These are phyloP conservation scores for Gaeumannomyces tritici DNA, from an alignment of 2,329 filamentous ascomycete genomes.

Conservation along the genomic window DNA sequence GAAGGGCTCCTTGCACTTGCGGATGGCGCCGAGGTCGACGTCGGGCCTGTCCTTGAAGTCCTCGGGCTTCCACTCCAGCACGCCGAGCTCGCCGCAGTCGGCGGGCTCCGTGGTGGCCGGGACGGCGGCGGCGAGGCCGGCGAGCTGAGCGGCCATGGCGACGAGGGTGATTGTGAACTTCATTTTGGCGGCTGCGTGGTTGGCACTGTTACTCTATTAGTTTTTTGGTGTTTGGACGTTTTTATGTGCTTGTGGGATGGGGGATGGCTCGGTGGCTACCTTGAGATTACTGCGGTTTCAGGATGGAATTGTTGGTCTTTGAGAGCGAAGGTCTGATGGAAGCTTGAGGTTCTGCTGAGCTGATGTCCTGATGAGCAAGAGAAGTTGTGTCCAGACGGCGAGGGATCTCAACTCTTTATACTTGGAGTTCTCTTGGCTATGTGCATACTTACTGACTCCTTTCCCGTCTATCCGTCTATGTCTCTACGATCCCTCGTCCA, in stretches of 20 bases:
- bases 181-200: not conserved
- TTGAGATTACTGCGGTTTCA: not conserved
- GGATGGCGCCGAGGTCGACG: not conserved
- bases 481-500: not conserved
- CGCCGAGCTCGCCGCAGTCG: not conserved
- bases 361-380: not conserved
- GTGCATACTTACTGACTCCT: not conserved
- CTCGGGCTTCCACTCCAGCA: not conserved
- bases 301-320: not conserved
- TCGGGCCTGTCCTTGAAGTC: not conserved
- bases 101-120: too few relatives aligned
- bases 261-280: not conserved
- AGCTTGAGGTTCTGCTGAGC: not conserved
- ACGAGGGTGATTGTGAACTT: not conserved
- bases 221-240: too few relatives aligned
- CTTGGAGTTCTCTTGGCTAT: not conserved
- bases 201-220: too few relatives aligned
- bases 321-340: not conserved
- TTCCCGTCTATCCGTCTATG: not conserved
- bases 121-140: not conserved
- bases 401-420: not conserved
- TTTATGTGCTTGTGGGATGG: too few relatives aligned
- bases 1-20: not conserved
- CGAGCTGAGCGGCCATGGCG: not conserved
- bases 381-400: not conserved